Evolutionary conservation across 768 basidiomycete species (phyloP), one percentile per base, ranked within the genome.

Genomic region (Dioszegia crocea): DNA sequence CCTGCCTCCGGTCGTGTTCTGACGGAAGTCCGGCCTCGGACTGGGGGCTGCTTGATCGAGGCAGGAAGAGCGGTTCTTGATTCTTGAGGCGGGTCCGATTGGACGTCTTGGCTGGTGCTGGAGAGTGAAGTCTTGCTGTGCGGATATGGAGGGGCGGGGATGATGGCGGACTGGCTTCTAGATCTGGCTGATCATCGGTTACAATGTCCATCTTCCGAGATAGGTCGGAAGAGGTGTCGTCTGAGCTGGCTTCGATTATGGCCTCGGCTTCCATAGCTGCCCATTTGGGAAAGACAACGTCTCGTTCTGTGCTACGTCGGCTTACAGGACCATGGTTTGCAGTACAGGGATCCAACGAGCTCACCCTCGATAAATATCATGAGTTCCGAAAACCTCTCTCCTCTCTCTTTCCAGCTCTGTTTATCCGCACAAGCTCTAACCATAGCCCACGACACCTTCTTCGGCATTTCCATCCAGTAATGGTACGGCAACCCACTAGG

Each of bases 401-500:
- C 57, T 12, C 57, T 21, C 43, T 50, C 39, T n/a, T 46, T 43
- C 57, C 57, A 59, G 24, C 31, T 31, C 43, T 27, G 36, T 17
- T 23, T 30, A 4, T 59, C 49, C 11, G 39, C 40, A 21, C 49
- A 50, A 17, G 47, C 39, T 36, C 45, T 49, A 2, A 49, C 33
- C 27, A 59, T 14, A 11, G 57, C 57, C 57, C 57, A 59, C 4
- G 17, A 30, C 29, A 43, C 36, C 31, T 45, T 59, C 27, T 59
- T 59, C 29, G 57, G 57, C 36, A 59, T 17, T 31, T 59, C 39
- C 57, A 59, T 59, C 48, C 49, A 59, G 17, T 23, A 51, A 45
- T 59, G 57, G 40, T 59, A 59, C 12, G 57, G 57, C 21, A 59
- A 2, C 12, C 45, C 57, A 9, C 2, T 17, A 3, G 57, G 57